phyloP scores from a whole-genome alignment of 441 rosid species.

The Populus trichocarpa region DNA sequence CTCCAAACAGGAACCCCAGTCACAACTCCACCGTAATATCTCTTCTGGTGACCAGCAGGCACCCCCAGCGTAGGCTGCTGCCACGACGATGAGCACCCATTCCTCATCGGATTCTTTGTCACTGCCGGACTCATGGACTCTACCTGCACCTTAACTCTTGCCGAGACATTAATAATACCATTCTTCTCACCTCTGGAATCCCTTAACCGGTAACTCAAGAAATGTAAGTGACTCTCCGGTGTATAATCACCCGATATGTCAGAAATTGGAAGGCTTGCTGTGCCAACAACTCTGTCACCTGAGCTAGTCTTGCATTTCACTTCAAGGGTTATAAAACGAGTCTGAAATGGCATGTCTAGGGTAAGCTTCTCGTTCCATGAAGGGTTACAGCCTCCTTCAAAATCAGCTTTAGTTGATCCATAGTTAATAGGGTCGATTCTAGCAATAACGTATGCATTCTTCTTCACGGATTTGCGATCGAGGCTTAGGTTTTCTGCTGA shows the following conservation, averaged over 20 bases:
- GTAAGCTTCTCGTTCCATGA: constrained; percentile 49
- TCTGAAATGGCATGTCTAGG: constrained; percentile 33
- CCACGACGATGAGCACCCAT: constrained; percentile 12
- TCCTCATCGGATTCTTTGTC: background rate
- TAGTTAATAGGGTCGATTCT: constrained; percentile 17
- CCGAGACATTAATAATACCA: constrained; percentile 60
- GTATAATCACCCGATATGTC: constrained; percentile 50
- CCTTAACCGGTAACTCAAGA: constrained; percentile 66
- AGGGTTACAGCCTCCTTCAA: constrained; percentile 43
- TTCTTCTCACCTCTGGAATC: constrained; percentile 46
- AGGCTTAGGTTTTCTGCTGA: constrained; percentile 55
- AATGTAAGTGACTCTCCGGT: constrained; percentile 48
- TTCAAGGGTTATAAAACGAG: constrained; percentile 33
- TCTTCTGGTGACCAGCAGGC: background rate
- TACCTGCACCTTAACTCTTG: constrained; percentile 31
- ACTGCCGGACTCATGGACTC: background rate
- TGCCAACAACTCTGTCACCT: constrained; percentile 37
- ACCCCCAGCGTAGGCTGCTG: constrained; percentile 3
- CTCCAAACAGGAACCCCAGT: background rate
- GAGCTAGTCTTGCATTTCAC: constrained; percentile 41
- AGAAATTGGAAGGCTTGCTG: constrained; percentile 36
- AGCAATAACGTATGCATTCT: constrained; percentile 36
- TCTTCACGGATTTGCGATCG: constrained; percentile 39
- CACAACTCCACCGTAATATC: background rate
- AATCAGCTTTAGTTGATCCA: constrained; percentile 22